A percentile compares a stretch with the other conserved stretches of the same genome.
These are phyloP conservation scores for Lumnitzera littorea DNA, from an alignment of 345 rosid species.

Conservation along the genomic window DNA sequence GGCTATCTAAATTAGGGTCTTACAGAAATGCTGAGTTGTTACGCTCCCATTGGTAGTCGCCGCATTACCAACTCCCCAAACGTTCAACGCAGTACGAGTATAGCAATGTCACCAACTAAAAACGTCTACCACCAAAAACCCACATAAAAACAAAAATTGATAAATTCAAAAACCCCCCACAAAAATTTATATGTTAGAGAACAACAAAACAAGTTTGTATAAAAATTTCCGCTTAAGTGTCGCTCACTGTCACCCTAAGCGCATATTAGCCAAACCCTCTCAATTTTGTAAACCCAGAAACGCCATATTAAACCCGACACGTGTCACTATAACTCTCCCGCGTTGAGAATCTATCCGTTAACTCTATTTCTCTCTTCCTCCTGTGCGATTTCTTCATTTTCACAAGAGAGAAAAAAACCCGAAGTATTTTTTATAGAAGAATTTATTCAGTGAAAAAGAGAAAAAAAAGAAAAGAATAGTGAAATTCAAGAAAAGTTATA, in stretches of 20 bases:
- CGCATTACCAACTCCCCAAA: too few relatives aligned
- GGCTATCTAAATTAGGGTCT: too few relatives aligned
- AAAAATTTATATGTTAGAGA: too few relatives aligned
- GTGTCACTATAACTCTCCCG: constrained; percentile 40
- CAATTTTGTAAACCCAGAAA: constrained; percentile 4
- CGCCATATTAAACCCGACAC: constrained; percentile 26
- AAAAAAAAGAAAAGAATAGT: background rate
- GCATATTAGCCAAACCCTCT: constrained; percentile 15
- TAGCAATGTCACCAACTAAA: background rate
- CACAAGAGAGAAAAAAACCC: constrained; percentile 10
- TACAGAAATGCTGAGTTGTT: too few relatives aligned
- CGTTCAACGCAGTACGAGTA: too few relatives aligned
- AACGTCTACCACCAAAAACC: background rate
- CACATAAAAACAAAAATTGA: background rate
- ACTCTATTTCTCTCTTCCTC: constrained; percentile 24
- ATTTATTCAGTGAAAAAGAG: background rate
- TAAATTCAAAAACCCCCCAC: background rate
- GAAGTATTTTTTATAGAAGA: background rate
- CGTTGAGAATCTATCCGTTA: constrained; percentile 61
- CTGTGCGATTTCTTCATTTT: constrained; percentile 13
- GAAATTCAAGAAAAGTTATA: background rate
- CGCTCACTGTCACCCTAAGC: constrained; percentile 16
- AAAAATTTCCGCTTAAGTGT: background rate
- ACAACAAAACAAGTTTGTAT: too few relatives aligned
- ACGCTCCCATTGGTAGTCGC: too few relatives aligned